Conservation (phyloP, 768 basidiomycete species). For the Mycena alexandri region DNA sequence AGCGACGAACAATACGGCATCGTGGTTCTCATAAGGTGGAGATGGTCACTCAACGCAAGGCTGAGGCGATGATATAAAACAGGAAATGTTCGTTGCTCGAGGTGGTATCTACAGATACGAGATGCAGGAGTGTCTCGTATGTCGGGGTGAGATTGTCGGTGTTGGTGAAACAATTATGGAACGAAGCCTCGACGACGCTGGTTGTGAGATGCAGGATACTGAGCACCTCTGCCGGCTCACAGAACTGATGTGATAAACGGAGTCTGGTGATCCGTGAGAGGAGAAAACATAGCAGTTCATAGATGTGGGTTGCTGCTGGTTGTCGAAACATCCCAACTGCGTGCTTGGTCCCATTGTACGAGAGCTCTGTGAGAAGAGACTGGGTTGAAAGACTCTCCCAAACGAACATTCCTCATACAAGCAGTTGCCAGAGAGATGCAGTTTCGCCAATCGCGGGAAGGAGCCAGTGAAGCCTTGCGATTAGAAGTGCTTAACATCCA, state of each 20-base stretch:
- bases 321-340: no score
- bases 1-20: not conserved
- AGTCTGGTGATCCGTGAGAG: constrained; percentile 7
- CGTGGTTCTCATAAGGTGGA: not conserved
- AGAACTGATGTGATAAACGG: not conserved
- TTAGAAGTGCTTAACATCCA: not conserved
- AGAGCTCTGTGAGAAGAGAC: not conserved
- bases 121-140: not conserved
- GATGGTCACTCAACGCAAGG: not conserved
- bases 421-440: not conserved
- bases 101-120: not conserved
- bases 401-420: not conserved
- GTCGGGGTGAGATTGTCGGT: no score
- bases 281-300: not conserved
- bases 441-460: not conserved
- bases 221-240: not conserved
- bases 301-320: not conserved
- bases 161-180: not conserved
- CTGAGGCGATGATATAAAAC: not conserved
- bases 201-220: not conserved
- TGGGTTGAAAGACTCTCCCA: not conserved
- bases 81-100: not conserved
- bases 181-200: not conserved
- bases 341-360: not conserved
- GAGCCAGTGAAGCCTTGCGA: not conserved